A percentile compares a stretch with the other conserved stretches of the same genome.
Conservation (phyloP, 192 early-diverging fungal species). For the Umbelopsis sp. region DNA sequence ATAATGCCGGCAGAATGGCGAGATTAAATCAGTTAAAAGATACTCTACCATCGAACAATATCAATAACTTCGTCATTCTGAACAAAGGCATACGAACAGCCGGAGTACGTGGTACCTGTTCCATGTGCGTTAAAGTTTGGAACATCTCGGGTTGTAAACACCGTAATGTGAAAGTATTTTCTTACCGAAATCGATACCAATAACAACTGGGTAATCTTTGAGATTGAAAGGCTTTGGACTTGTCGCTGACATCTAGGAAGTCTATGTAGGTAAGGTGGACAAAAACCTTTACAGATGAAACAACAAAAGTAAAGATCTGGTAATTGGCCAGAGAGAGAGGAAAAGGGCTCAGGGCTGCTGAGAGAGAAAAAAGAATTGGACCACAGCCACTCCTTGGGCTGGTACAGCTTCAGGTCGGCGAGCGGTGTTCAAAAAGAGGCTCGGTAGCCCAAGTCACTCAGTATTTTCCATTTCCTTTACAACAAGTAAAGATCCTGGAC, state of each 20-base stretch:
- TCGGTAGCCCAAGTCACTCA: background rate
- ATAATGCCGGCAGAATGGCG: background rate
- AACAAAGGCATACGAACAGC: conserved; percentile 51
- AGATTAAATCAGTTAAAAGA: background rate
- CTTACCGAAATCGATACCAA: conserved; percentile 43
- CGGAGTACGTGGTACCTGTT: conserved; percentile 55
- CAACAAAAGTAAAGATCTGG: background rate
- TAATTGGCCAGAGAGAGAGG: background rate
- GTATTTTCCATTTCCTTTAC: too few relatives aligned
- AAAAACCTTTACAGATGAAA: conserved; percentile 5
- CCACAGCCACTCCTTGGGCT: conserved; percentile 19
- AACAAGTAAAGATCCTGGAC: too few relatives aligned
- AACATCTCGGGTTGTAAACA: conserved; percentile 14
- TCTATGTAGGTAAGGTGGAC: background rate
- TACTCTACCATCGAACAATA: conserved; percentile 39
- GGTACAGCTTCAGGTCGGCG: background rate
- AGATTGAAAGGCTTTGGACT: conserved; percentile 28
- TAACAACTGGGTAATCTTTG: conserved; percentile 37
- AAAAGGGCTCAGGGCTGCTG: conserved; percentile 13
- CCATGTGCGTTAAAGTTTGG: background rate
- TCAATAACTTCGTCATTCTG: conserved; percentile 51
- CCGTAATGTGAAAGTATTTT: background rate
- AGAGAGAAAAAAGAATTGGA: conserved; percentile 14
- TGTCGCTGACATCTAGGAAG: conserved; percentile 14
- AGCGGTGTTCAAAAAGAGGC: background rate